These are phyloP conservation scores for Penicillium canescens DNA, from an alignment of 495 filamentous ascomycete species.

Conservation along the genomic window DNA sequence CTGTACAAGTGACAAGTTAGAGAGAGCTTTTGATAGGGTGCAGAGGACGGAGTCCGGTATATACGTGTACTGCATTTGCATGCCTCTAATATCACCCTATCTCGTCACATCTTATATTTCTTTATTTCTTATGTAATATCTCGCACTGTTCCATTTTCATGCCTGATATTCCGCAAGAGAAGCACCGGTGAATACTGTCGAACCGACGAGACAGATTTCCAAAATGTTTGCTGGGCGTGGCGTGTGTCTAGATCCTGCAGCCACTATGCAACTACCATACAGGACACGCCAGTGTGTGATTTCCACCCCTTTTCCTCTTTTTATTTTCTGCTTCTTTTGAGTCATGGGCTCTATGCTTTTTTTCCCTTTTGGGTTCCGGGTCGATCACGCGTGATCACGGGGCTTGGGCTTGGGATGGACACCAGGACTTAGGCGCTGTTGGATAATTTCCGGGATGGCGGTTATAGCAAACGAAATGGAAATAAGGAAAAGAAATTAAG, in stretches of 20 bases:
- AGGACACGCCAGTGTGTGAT: neutral
- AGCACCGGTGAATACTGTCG: neutral
- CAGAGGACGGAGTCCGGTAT: too few species aligned
- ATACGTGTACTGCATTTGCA: too few species aligned
- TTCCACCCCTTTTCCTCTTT: neutral
- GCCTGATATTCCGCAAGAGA: neutral
- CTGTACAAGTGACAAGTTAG: too few species aligned
- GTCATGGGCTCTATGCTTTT: neutral
- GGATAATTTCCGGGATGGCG: conserved; percentile 1
- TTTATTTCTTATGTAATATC: neutral
- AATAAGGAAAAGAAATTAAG: neutral
- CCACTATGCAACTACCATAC: conserved; percentile 7
- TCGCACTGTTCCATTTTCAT: neutral
- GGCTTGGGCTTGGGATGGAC: neutral
- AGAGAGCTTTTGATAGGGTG: too few species aligned
- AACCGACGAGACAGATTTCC: neutral
- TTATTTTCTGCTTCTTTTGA: neutral
- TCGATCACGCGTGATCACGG: neutral
- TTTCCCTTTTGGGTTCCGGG: neutral
- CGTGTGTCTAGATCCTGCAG: conserved; percentile 11
- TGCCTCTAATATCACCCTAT: too few species aligned
- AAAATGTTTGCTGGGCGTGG: conserved; percentile 7
- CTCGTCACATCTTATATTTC: too few species aligned
- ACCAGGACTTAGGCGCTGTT: conserved; percentile 3
- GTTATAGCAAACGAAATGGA: neutral